phyloP scores from a whole-genome alignment of 169 alveolate species.

The Plasmodium gonderi region DNA sequence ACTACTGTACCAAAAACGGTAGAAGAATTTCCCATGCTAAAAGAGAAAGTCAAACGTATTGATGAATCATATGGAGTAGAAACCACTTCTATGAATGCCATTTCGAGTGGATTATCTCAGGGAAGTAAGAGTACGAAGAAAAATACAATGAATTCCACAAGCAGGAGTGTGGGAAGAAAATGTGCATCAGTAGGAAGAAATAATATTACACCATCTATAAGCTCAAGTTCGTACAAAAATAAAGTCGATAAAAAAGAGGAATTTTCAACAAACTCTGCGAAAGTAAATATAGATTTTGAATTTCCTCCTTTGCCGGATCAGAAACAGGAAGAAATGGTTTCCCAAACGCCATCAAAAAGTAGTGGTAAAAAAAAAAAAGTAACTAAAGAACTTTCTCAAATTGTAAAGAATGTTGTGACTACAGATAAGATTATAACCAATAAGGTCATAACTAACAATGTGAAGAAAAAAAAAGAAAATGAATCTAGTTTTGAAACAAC shows the following conservation, averaged over 20 bases:
- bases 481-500: not conserved
- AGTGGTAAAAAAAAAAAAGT: not conserved
- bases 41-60: not conserved
- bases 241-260: slow-evolving; percentile 40
- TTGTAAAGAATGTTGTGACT: not conserved
- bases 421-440: not conserved
- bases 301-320: slow-evolving; percentile 39
- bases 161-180: not conserved
- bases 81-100: not conserved
- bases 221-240: slow-evolving; percentile 34
- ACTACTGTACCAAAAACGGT: not conserved
- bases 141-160: not conserved
- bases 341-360: not conserved
- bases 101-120: not conserved
- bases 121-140: not conserved
- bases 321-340: slow-evolving; percentile 1
- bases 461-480: slow-evolving; percentile 13
- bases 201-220: not conserved
- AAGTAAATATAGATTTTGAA: slow-evolving; percentile 3
- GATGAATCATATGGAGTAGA: not conserved
- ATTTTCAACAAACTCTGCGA: not conserved
- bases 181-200: not conserved
- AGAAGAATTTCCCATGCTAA: slow-evolving; percentile 44
- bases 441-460: not conserved
- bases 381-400: not conserved